phyloP scores from a whole-genome alignment of 805 yeast species.

The Saturnispora hagleri region DNA sequence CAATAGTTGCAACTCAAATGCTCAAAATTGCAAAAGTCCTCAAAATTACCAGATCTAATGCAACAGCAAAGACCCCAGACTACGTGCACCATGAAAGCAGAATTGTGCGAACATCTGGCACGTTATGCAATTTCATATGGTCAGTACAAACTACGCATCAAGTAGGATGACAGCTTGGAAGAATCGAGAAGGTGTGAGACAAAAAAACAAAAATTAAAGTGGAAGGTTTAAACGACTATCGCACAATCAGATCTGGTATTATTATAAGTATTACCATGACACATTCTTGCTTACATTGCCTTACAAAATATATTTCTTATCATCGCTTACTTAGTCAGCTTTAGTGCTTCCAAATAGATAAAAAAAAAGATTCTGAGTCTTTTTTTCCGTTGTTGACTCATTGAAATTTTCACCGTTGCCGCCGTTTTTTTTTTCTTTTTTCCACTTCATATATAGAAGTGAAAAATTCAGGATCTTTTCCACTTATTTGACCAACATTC shows the following conservation, averaged over 20 bases:
- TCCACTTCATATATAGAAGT: neutral
- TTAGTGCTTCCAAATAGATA: neutral
- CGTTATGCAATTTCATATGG: too few relatives aligned
- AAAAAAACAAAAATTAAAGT: too few relatives aligned
- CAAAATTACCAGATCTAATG: too few relatives aligned
- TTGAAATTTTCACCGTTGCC: neutral
- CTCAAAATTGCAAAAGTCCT: too few relatives aligned
- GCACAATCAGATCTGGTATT: too few relatives aligned
- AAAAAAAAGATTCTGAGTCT: neutral
- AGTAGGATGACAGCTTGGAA: too few relatives aligned
- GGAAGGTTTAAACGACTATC: too few relatives aligned
- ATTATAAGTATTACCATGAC: neutral
- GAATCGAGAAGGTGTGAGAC: too few relatives aligned
- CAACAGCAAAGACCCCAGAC: neutral
- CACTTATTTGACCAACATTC: neutral
- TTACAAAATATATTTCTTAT: neutral
- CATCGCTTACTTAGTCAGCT: neutral
- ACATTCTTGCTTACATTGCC: neutral
- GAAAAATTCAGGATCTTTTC: neutral
- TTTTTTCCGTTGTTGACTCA: neutral
- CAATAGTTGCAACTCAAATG: too few relatives aligned
- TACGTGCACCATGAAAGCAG: too few relatives aligned
- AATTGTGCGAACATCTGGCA: too few relatives aligned
- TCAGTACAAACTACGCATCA: too few relatives aligned
- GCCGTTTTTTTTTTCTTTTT: neutral